Evolutionary conservation across 345 rosid genomes (phyloP).

Genomic region (Eucalyptus victrix): DNA sequence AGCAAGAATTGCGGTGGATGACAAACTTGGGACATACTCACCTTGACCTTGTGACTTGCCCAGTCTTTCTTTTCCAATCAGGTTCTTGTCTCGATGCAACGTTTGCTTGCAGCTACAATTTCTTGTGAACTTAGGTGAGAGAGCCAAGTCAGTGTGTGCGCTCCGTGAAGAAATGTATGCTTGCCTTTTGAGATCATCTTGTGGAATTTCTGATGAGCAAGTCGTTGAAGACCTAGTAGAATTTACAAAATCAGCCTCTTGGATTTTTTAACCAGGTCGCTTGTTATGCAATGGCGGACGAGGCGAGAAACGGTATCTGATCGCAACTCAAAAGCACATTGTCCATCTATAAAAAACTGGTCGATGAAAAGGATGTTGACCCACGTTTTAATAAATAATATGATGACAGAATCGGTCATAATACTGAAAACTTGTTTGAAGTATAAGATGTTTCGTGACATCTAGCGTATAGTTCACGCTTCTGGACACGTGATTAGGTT

Average conservation of each 20-base stretch:
- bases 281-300: not conserved
- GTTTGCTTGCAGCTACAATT: not conserved
- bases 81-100: not conserved
- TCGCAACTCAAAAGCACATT: not conserved
- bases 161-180: not conserved
- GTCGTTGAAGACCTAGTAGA: not conserved
- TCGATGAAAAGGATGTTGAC: not conserved
- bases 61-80: not conserved
- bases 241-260: not conserved
- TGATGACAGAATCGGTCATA: not conserved
- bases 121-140: not conserved
- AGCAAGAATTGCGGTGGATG: not conserved
- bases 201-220: not conserved
- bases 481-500: not conserved
- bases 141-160: not conserved
- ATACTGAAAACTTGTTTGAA: not conserved
- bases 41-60: not conserved
- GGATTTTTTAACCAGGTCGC: not conserved
- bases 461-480: not conserved
- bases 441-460: not conserved
- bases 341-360: not conserved
- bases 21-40: not conserved
- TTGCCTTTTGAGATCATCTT: not conserved
- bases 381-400: not conserved
- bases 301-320: not conserved